Base-by-base conservation (phyloP, 495 filamentous ascomycete species). In the Cryomyces minteri region DNA sequence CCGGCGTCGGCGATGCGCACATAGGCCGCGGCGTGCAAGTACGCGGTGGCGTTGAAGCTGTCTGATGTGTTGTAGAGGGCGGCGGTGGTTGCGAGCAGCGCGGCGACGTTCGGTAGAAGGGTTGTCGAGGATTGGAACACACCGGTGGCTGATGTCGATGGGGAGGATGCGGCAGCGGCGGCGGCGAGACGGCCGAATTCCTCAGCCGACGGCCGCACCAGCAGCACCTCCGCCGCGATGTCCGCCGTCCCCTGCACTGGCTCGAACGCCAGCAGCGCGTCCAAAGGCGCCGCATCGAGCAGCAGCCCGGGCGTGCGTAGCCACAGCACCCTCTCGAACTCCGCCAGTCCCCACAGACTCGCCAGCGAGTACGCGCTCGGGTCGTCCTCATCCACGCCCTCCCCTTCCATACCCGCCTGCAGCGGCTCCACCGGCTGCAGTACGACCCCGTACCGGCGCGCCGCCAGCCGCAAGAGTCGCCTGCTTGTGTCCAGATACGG, bases 301-400 rank as follows among this genome's bases (percentile, higher is more conserved):
- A 71, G 43, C 14, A 66, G 40, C 6, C 67, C 67, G 4, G 66
- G 59, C 11, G 59, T 52, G 32, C 54, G 51, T 25, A 69, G 51
- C 37, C 57, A 60, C 14, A 71, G 33, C 11, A 71, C 29, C 6
- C 67, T 56, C 38, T 66, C 65, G 48, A 62, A 68, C n/a, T 58
- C 58, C 12, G 54, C 54, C 18, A 68, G 55, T 14, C 58, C 58
- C 42, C 61, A 67, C 7, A 62, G 51, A 42, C 49, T 61, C 44
- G 53, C 66, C 28, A 59, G 57, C 33, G 56, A 62, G 48, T 58
- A 70, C 38, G 48, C 10, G 12, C 11, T 9, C 4, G n/a, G 6
- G n/a, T 45, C 45, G 2, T 18, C 18, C 5, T 40, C 8, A 10
- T 38, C 30, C 9, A 25, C 46, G 41, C 45, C 57, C 46, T 38